Base-by-base conservation (phyloP, 2,329 filamentous ascomycete species). In the Monilinia fructigena region DNA sequence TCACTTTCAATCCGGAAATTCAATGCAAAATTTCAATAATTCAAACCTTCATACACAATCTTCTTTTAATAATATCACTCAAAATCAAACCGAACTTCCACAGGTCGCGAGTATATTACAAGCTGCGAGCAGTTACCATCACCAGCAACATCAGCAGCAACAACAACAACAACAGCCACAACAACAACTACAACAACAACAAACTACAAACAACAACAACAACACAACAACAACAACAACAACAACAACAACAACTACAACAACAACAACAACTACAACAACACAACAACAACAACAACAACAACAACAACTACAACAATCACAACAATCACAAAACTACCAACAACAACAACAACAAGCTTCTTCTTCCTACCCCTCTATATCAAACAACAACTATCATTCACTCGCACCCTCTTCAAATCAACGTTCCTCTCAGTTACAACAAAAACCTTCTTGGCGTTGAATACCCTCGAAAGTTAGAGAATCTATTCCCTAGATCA, bases 371-470 rank as follows among this genome's bases (percentile, higher is more conserved):
- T 47, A 61, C 55, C 50, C 20, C 55, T 40, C 42, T n/a, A 52
- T 26, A 10, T 50, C 20, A n/a, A 61, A 35, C 63, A 61, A 61
- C 40, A 50, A 45, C 3, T 28, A 23, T 31, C 40, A 65, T 65
- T 65, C 63, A 45, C 63, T 60, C n/a, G 60, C 31, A 35, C 31
- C 55, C n/a, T 65, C 55, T 28, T 65, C 55, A 18, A 50, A 42
- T 16, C 63, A 52, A n/a, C 48, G 35, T 18, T 14, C 48, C 23
- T 38, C 31, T 23, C 47, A 61, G 28, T 26, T 42, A 18, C 53
- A 50, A 18, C 45, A 60, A 31, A 31, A 26, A 23, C 35, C 23
- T 31, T 26, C 23, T 35, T 12, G 26, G n/a, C 7, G 18, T 42
- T 2, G 56, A 65, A 6, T 65, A 65, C 31, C 63, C 63, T 26